phyloP scores from a whole-genome alignment of 108 stramenopile species.

The Stephanodiscus minutulus region DNA sequence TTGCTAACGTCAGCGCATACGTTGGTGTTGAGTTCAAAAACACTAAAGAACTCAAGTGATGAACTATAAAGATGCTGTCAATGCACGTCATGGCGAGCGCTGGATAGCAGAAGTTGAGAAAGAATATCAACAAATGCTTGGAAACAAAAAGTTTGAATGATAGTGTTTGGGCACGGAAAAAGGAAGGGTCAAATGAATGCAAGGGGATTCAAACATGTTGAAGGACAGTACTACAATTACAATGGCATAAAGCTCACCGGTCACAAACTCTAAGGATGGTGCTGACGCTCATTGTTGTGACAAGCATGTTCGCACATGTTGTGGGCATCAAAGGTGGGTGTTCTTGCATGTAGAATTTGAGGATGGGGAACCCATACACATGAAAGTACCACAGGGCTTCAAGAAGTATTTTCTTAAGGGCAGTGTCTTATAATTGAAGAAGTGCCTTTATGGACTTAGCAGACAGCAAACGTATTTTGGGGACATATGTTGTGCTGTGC shows the following conservation, averaged over 20 bases:
- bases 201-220: constrained; percentile 10
- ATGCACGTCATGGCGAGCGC: constrained; percentile 1
- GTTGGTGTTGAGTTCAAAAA: no score
- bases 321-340: constrained; percentile 14
- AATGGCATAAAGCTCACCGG: no score
- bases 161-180: constrained; percentile 6
- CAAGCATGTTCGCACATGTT: not conserved
- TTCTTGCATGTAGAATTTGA: constrained; percentile 10
- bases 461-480: no score
- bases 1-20: no score
- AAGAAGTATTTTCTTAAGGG: not conserved
- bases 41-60: no score
- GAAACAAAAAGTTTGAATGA: not conserved
- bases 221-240: constrained; percentile 5
- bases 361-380: constrained; percentile 12
- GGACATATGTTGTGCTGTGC: no score
- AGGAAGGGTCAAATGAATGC: constrained; percentile 11
- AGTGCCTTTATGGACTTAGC: not conserved
- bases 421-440: not conserved
- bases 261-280: not conserved
- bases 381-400: constrained; percentile 10
- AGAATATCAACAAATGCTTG: constrained; percentile 21
- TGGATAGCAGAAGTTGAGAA: constrained; percentile 29
- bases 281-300: not conserved
- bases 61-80: constrained; percentile 37